Evolutionary conservation across 331 rosid genomes (phyloP).

Genomic region (Telfairia occidentalis): DNA sequence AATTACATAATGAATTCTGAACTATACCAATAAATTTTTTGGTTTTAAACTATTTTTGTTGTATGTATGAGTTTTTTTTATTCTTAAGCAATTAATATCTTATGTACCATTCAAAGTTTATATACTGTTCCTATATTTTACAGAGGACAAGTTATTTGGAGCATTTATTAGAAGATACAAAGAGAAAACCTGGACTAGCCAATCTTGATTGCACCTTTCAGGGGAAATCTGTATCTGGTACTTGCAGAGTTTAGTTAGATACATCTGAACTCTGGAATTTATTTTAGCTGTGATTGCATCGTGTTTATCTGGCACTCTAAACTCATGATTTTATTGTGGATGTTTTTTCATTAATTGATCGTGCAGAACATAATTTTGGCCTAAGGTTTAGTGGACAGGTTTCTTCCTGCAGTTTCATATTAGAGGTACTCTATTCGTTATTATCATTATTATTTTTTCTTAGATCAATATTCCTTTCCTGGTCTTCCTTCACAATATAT

Average conservation of each 20-base stretch:
- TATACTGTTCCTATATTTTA: not conserved
- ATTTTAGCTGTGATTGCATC: not conserved
- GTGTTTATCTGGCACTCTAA: not conserved
- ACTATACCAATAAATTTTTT: not conserved
- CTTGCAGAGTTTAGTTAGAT: conserved; percentile 7
- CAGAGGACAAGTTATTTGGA: conserved; percentile 59
- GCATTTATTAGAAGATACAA: conserved; percentile 34
- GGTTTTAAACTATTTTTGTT: not conserved
- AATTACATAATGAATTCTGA: not conserved
- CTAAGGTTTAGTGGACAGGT: conserved; percentile 23
- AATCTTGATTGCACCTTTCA: conserved; percentile 20
- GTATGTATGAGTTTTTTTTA: not conserved
- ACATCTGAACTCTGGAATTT: not conserved
- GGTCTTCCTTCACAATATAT: not conserved
- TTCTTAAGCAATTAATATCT: not conserved
- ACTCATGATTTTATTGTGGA: conserved; percentile 1
- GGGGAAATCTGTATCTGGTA: conserved; percentile 40
- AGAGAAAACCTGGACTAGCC: conserved; percentile 23
- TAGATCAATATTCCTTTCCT: conserved; percentile 1
- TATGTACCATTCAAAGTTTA: not conserved
- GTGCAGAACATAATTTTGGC: conserved; percentile 29
- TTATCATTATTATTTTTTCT: not conserved
- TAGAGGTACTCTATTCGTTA: conserved; percentile 35
- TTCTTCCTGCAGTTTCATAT: conserved; percentile 39
- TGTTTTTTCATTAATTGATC: not conserved